Percentiles rank a stretch among this genome's conserved stretches.
These are phyloP conservation scores for Clitopilus passeckerianus DNA, from an alignment of 768 basidiomycete genomes.

Conservation along the genomic window DNA sequence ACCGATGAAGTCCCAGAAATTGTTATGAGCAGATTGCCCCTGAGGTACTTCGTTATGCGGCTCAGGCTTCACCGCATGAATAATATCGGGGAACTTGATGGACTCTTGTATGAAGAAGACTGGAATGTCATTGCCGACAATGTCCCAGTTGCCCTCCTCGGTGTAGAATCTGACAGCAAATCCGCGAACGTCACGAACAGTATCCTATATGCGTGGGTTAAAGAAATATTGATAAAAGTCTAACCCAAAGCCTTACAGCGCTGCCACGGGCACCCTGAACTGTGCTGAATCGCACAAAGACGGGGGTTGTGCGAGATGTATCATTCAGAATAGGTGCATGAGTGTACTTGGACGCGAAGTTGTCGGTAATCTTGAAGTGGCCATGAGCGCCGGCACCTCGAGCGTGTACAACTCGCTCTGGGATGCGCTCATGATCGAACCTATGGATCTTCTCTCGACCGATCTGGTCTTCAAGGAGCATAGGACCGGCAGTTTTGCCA, in stretches of 20 bases:
- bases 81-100: slow-evolving; percentile 81
- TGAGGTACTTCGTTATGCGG: slow-evolving; percentile 78
- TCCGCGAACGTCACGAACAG: slow-evolving; percentile 81
- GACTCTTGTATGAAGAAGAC: slow-evolving; percentile 81
- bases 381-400: slow-evolving; percentile 81
- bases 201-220: slow-evolving; percentile 41
- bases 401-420: slow-evolving; percentile 75
- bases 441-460: slow-evolving; percentile 71
- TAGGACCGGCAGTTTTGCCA: slow-evolving; percentile 53
- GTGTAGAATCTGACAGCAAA: slow-evolving; percentile 60
- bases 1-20: slow-evolving; percentile 83
- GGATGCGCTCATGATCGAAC: slow-evolving; percentile 85
- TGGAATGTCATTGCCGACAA: slow-evolving; percentile 25
- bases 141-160: slow-evolving; percentile 3
- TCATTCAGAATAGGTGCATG: slow-evolving; percentile 70
- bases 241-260: slow-evolving; percentile 46
- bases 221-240: neutral
- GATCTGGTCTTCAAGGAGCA: slow-evolving; percentile 74
- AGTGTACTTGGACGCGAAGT: slow-evolving; percentile 67
- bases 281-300: slow-evolving; percentile 83
- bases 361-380: slow-evolving; percentile 70
- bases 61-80: slow-evolving; percentile 84
- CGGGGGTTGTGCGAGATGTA: slow-evolving; percentile 64
- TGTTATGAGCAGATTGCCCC: slow-evolving; percentile 75
- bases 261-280: slow-evolving; percentile 81